Conservation (phyloP, 2,329 filamentous ascomycete species). For the Paraphaeosphaeria minitans region DNA sequence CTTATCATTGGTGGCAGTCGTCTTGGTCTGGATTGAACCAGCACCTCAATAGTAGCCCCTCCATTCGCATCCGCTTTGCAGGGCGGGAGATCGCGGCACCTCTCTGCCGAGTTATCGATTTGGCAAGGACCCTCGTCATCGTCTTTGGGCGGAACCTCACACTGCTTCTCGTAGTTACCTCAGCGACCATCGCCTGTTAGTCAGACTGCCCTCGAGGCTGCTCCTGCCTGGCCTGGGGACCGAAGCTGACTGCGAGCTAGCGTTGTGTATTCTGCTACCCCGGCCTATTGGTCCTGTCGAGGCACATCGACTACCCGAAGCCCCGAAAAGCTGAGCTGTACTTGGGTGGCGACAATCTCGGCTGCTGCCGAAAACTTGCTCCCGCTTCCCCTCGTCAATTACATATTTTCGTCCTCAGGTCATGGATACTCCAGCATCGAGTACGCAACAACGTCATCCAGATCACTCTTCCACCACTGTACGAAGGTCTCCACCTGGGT, state of each 20-base stretch:
- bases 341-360: constrained; percentile 36
- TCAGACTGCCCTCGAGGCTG: constrained; percentile 22
- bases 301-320: constrained; percentile 23
- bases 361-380: constrained; percentile 40
- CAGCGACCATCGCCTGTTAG: constrained; percentile 32
- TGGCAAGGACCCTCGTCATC: constrained; percentile 28
- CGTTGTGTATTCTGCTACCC: constrained; percentile 30
- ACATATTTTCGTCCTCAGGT: constrained; percentile 9
- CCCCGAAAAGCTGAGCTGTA: constrained; percentile 31
- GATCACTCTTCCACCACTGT: constrained; percentile 21
- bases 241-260: constrained; percentile 23
- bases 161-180: constrained; percentile 33
- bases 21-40: constrained; percentile 17
- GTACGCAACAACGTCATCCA: constrained; percentile 20
- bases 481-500: constrained; percentile 40
- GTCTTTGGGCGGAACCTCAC: constrained; percentile 27
- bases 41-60: constrained; percentile 15
- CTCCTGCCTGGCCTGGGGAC: constrained; percentile 12
- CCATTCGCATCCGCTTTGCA: constrained; percentile 22
- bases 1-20: constrained; percentile 23
- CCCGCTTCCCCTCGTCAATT: constrained; percentile 31
- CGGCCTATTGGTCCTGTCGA: constrained; percentile 32
- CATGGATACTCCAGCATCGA: constrained; percentile 26
- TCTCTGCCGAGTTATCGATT: constrained; percentile 31
- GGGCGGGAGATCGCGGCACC: constrained; percentile 25